Conservation (phyloP, 306 rosid species). For the Canavalia ensiformis region DNA sequence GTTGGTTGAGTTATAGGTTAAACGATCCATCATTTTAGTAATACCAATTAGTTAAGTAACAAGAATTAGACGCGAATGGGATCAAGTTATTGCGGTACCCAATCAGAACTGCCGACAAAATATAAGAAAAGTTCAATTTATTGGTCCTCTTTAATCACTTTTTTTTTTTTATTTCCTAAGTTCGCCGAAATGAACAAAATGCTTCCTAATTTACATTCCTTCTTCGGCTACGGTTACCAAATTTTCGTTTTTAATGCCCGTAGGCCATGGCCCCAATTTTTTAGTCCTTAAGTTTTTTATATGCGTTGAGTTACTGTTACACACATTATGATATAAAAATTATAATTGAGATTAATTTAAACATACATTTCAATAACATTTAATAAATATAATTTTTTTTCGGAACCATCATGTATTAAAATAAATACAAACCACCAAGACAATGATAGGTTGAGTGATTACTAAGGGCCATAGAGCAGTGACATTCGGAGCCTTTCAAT, state of each 20-base stretch:
- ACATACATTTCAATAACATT: too few species aligned
- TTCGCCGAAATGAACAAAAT: conserved; percentile 33
- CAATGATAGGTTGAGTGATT: background rate
- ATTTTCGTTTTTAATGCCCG: conserved; percentile 9
- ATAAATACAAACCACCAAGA: background rate
- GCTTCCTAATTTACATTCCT: background rate
- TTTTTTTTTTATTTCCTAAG: background rate
- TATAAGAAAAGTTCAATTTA: conserved; percentile 7
- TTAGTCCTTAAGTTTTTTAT: too few species aligned
- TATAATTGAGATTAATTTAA: too few species aligned
- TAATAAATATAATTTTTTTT: too few species aligned
- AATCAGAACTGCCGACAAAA: conserved; percentile 52
- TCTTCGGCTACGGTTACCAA: background rate
- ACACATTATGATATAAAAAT: too few species aligned
- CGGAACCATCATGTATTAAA: background rate
- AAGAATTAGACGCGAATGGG: background rate
- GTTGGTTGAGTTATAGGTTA: conserved; percentile 2
- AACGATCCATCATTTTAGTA: background rate
- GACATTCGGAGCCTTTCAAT: background rate
- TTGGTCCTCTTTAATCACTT: background rate
- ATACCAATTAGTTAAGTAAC: background rate
- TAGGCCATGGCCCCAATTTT: background rate
- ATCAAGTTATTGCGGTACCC: background rate
- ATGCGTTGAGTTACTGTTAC: too few species aligned
- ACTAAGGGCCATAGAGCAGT: background rate